Evolutionary conservation across 768 basidiomycete genomes (phyloP).

Genomic region (Auricularia sp.): DNA sequence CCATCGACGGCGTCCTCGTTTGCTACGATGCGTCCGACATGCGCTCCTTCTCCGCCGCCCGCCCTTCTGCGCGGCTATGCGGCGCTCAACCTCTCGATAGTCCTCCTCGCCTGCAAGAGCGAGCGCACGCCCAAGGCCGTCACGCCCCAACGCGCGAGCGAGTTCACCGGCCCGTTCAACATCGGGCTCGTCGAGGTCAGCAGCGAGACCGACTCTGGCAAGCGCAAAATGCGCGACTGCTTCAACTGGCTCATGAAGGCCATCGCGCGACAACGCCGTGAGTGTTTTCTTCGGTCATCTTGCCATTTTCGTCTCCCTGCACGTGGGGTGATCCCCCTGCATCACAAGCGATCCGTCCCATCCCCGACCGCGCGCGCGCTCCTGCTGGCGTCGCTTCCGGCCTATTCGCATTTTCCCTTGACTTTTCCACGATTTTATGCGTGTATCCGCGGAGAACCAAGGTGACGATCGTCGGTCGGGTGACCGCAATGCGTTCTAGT

Average conservation of each 20-base stretch:
- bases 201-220: slow-evolving; percentile 42
- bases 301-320: background rate
- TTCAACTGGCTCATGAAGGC: slow-evolving; percentile 69
- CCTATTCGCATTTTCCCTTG: too few species aligned
- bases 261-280: slow-evolving; percentile 36
- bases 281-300: background rate
- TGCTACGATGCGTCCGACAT: slow-evolving; percentile 70
- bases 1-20: slow-evolving; percentile 67
- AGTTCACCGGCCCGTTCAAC: slow-evolving; percentile 49
- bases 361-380: background rate
- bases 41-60: slow-evolving; percentile 52
- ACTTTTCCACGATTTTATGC: too few species aligned
- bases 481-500: too few species aligned
- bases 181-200: slow-evolving; percentile 73
- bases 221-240: slow-evolving; percentile 59
- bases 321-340: background rate
- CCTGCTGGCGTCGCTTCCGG: too few species aligned
- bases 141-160: slow-evolving; percentile 43
- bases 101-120: slow-evolving; percentile 83
- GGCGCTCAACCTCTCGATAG: slow-evolving; percentile 45
- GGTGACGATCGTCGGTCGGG: too few species aligned
- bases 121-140: slow-evolving; percentile 49
- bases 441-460: too few species aligned
- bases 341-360: background rate
- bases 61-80: slow-evolving; percentile 56